phyloP scores from a whole-genome alignment of 768 basidiomycete species.

The Lanmaoa rubissima region DNA sequence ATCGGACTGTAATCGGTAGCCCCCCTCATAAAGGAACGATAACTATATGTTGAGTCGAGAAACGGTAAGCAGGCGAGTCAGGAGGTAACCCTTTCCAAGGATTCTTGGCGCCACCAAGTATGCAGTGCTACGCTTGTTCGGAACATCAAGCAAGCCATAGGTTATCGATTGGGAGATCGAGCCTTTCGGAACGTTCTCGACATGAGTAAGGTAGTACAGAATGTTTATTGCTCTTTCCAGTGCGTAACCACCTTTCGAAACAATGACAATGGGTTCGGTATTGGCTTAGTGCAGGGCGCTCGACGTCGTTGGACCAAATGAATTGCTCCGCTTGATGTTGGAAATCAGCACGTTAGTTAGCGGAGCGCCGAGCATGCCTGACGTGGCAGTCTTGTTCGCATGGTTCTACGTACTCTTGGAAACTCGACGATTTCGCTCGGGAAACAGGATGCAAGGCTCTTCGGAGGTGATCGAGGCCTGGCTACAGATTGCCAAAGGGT shows the following conservation, averaged over 20 bases:
- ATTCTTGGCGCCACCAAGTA: conserved; percentile 40
- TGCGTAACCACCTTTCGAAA: conserved; percentile 64
- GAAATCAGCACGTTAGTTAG: too few relatives aligned
- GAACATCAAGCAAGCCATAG: conserved; percentile 64
- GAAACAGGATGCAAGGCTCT: too few relatives aligned
- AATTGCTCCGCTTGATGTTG: too few relatives aligned
- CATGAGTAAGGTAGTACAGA: conserved; percentile 69
- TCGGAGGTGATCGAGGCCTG: too few relatives aligned
- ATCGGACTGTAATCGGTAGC: too few relatives aligned
- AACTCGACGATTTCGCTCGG: too few relatives aligned
- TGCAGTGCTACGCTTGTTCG: conserved; percentile 62
- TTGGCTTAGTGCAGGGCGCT: conserved; percentile 85
- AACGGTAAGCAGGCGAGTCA: conserved; percentile 64
- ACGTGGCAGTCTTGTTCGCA: too few relatives aligned
- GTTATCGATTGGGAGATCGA: conserved; percentile 52
- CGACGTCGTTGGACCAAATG: conserved; percentile 90
- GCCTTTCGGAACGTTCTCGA: conserved; percentile 58
- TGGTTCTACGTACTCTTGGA: too few relatives aligned
- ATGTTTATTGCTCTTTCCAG: conserved; percentile 50
- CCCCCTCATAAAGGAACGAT: too few relatives aligned
- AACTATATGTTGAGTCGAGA: conserved; percentile 40
- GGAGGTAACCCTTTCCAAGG: conserved; percentile 59
- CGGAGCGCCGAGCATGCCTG: too few relatives aligned
- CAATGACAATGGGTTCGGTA: conserved; percentile 94
- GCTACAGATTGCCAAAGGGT: too few relatives aligned